A percentile compares a stretch with the other conserved stretches of the same genome.
phyloP scores from a whole-genome alignment of 345 rosid species.

The Dipteronia dyeriana region DNA sequence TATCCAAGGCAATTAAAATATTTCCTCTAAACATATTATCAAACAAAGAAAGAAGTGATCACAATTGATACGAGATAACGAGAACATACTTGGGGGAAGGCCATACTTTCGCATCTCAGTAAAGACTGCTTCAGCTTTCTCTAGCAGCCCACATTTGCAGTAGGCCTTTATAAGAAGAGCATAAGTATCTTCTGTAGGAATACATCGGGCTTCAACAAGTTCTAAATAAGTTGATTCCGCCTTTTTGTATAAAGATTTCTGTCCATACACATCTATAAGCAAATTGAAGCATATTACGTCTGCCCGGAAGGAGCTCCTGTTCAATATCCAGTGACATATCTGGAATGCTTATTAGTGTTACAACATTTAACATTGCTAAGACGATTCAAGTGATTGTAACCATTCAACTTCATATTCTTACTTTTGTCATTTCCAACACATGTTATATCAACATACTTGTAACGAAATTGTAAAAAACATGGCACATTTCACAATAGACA shows the following conservation, averaged over 20 bases:
- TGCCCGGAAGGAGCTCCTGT: conserved; percentile 77
- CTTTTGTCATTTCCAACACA: background rate
- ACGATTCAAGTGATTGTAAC: background rate
- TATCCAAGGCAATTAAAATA: background rate
- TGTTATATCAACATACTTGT: too few species aligned
- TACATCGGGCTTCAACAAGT: conserved; percentile 72
- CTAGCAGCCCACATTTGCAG: conserved; percentile 56
- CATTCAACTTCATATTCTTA: background rate
- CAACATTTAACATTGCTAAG: background rate
- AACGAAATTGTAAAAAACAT: background rate
- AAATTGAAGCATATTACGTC: conserved; percentile 88
- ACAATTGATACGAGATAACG: background rate
- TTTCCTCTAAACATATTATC: too few species aligned
- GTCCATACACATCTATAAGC: conserved; percentile 89
- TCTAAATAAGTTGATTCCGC: conserved; percentile 70
- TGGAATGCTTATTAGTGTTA: conserved; percentile 29
- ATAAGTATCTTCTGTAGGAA: conserved; percentile 89
- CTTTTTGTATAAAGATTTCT: conserved; percentile 56
- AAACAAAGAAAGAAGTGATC: background rate
- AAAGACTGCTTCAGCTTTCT: conserved; percentile 76
- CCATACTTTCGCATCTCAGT: conserved; percentile 74
- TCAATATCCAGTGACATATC: conserved; percentile 86
- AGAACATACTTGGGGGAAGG: conserved; percentile 72
- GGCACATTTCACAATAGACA: background rate
- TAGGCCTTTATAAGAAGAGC: conserved; percentile 84